Percentiles rank a stretch among this genome's conserved stretches.
Conservation (phyloP, 164 flowering plant genomes). For the Vitis amurensis region DNA sequence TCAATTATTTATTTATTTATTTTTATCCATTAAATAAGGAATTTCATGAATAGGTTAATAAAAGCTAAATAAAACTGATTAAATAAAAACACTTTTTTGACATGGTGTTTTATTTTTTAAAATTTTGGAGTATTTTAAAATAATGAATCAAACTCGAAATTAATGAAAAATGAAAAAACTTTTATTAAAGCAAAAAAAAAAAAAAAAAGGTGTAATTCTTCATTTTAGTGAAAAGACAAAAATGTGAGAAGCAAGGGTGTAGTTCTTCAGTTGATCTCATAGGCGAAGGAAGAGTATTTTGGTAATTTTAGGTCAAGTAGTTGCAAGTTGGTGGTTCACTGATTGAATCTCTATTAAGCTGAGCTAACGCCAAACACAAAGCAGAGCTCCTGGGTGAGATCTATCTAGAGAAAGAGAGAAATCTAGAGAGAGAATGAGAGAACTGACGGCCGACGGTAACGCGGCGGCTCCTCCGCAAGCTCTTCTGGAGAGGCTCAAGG, state of each 20-base stretch:
- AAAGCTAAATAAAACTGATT: too few relatives aligned
- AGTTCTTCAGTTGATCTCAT: background rate
- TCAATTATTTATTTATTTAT: too few relatives aligned
- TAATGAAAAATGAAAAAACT: too few relatives aligned
- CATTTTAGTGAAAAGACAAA: background rate
- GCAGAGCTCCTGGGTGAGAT: background rate
- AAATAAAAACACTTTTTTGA: too few relatives aligned
- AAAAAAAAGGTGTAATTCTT: background rate
- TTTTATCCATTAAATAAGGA: too few relatives aligned
- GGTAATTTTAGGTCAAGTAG: background rate
- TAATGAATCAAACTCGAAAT: too few relatives aligned
- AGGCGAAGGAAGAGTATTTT: background rate
- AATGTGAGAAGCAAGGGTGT: too few relatives aligned
- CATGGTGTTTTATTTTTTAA: too few relatives aligned
- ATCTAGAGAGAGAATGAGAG: conserved; percentile 6
- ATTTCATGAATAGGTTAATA: too few relatives aligned
- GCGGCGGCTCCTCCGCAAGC: conserved; percentile 64
- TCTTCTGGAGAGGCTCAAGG: conserved; percentile 84
- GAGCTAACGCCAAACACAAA: background rate
- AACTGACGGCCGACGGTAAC: background rate
- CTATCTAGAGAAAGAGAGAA: conserved; percentile 8
- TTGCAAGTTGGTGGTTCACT: background rate
- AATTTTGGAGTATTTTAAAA: too few relatives aligned
- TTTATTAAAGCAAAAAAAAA: too few relatives aligned
- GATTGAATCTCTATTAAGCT: background rate